Percentiles rank a stretch among this genome's conserved stretches.
Conservation (phyloP, 2,329 filamentous ascomycete genomes). For the Trichoderma sp. region DNA sequence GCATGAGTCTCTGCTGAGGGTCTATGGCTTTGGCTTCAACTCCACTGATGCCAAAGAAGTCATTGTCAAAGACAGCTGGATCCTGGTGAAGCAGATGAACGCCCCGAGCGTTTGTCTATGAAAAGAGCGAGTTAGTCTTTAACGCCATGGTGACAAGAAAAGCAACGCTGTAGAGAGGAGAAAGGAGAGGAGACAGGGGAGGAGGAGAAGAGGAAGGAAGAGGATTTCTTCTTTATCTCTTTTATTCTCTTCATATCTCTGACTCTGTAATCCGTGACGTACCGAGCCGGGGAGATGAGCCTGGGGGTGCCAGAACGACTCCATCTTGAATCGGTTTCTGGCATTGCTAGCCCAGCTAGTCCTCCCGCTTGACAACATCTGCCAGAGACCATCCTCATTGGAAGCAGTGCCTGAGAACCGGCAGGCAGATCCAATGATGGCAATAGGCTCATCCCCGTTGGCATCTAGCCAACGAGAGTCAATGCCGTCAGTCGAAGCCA, state of each 20-base stretch:
- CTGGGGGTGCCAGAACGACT: slow-evolving; percentile 21
- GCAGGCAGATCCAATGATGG: slow-evolving; percentile 42
- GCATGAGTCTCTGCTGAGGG: slow-evolving; percentile 20
- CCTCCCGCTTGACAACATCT: slow-evolving; percentile 31
- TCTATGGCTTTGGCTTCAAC: slow-evolving; percentile 22
- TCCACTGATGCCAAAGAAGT: slow-evolving; percentile 20
- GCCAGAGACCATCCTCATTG: slow-evolving; percentile 38
- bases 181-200: neutral
- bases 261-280: neutral
- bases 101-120: slow-evolving; percentile 11
- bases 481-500: neutral
- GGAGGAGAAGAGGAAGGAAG: neutral
- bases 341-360: slow-evolving; percentile 22
- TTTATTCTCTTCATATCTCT: neutral
- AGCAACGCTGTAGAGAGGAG: neutral
- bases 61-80: slow-evolving; percentile 19
- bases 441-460: slow-evolving; percentile 36
- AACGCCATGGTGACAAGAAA: neutral
- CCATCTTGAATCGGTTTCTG: slow-evolving; percentile 17
- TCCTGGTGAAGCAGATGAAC: slow-evolving; percentile 18
- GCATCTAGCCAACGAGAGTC: slow-evolving; percentile 14
- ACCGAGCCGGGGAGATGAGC: slow-evolving; percentile 19
- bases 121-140: neutral
- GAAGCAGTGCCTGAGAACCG: slow-evolving; percentile 38
- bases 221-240: neutral